Base-by-base conservation (phyloP, 2,329 filamentous ascomycete genomes). In the Neofusicoccum parvum region DNA sequence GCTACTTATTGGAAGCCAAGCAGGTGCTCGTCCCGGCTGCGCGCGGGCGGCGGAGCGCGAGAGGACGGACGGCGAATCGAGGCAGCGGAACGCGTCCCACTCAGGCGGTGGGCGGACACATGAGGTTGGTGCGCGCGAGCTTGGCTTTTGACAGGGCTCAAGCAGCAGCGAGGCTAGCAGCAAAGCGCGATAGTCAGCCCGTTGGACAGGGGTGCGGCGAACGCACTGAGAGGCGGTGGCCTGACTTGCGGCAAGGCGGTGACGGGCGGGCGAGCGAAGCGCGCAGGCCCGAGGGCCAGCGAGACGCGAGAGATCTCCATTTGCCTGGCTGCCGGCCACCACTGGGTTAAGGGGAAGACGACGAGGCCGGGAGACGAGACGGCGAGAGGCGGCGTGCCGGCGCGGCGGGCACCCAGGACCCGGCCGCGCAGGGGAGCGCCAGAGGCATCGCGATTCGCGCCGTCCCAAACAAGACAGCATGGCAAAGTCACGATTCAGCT, bases 211-310 rank as follows among this genome's bases (percentile, higher is more conserved):
- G 56, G 56, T 48, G 3, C 20, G 34, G 41, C 53, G 53, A 43
- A 45, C 53, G 14, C 37, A 34, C 14, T 9, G 17, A 15, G 43
- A 60, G 43, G 56, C 56, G 56, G 56, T 60, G 56, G 56, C 56
- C 56, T 60, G 43, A 60, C 49, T 48, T 60, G 56, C 56, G 11
- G 56, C 56, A 37, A 60, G 43, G 56, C 56, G 43, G 56, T 60
- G 41, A 60, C 56, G 20, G 20, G 39, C 23, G 27, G 39, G 56
- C 41, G 54, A 46, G 37, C 54, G 39, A 58, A 39, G 36, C 20
- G 11, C 39, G 12, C 12, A 9, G 12, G 39, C 20, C 39, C 36
- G 23, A 20, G 12, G 36, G 20, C 53, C 51, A 43, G 53, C 53
- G 27, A 43, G 14, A 23, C 14, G 39, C 54, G 54, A 59, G 54